These are phyloP conservation scores for Psilocybe sp. DNA, from an alignment of 768 basidiomycete species.

Conservation along the genomic window DNA sequence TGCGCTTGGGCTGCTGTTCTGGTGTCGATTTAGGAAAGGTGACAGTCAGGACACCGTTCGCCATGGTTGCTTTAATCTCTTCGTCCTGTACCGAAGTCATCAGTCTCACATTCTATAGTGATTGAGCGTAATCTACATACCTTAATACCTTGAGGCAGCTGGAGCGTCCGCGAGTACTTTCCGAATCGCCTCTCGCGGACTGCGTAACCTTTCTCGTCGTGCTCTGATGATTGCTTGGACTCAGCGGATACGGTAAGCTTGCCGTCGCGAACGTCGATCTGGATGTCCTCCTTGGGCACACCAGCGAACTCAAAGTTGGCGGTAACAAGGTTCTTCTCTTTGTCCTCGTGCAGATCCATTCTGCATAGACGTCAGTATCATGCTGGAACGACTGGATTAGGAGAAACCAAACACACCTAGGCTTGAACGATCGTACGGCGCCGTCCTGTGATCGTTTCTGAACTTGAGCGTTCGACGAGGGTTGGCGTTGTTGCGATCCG, in stretches of 20 bases:
- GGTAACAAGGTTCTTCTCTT: conserved; percentile 1
- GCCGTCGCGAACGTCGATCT: too few relatives aligned
- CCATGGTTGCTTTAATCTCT: too few relatives aligned
- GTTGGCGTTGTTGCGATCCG: conserved; percentile 4
- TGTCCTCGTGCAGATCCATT: background rate
- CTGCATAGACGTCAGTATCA: conserved; percentile 21
- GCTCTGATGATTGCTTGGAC: too few relatives aligned
- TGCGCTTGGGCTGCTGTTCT: too few relatives aligned
- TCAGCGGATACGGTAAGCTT: conserved; percentile 22
- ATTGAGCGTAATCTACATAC: conserved; percentile 24
- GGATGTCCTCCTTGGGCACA: too few relatives aligned
- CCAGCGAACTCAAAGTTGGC: background rate
- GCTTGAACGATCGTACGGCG: conserved; percentile 20
- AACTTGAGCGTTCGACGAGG: conserved; percentile 2
- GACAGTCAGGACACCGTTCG: too few relatives aligned
- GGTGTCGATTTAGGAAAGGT: too few relatives aligned
- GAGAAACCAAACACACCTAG: conserved; percentile 20
- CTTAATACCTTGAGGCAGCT: conserved; percentile 50
- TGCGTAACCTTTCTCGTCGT: conserved; percentile 31
- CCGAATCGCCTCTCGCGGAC: conserved; percentile 48
- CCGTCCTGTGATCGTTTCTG: conserved; percentile 10
- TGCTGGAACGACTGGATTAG: background rate
- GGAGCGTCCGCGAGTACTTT: conserved; percentile 39
- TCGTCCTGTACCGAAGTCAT: too few relatives aligned
- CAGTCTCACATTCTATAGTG: too few relatives aligned